Evolutionary conservation across 2,329 filamentous ascomycete species (phyloP).

Genomic region (Sphaerulina musiva): DNA sequence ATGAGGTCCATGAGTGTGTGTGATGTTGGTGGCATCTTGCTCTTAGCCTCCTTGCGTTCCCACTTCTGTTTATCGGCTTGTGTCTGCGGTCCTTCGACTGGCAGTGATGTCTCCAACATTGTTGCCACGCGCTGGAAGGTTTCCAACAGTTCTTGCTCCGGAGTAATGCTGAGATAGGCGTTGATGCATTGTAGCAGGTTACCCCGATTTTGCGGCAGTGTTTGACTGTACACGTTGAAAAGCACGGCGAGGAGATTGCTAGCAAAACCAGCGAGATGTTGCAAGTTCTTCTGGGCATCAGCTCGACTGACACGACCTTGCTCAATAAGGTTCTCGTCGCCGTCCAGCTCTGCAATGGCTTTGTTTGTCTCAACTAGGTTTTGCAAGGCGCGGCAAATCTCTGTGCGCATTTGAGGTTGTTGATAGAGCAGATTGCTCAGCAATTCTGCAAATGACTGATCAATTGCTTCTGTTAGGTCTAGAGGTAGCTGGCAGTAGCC

Average conservation of each 20-base stretch:
- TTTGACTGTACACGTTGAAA: slow-evolving; percentile 99
- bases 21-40: slow-evolving; percentile 80
- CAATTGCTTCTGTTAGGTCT: slow-evolving; percentile 62
- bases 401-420: slow-evolving; percentile 77
- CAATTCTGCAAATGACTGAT: slow-evolving; percentile 83
- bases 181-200: slow-evolving; percentile 93
- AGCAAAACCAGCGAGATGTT: slow-evolving; percentile 71
- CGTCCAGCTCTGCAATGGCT: slow-evolving; percentile 64
- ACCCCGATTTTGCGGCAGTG: slow-evolving; percentile 82
- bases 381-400: slow-evolving; percentile 81
- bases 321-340: slow-evolving; percentile 64
- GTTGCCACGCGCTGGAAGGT: slow-evolving; percentile 83
- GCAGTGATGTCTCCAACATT: slow-evolving; percentile 70
- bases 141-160: slow-evolving; percentile 63
- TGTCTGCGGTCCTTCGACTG: slow-evolving; percentile 54
- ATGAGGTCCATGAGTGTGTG: slow-evolving; percentile 96
- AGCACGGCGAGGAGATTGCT: slow-evolving; percentile 88
- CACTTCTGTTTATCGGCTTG: slow-evolving; percentile 55
- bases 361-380: slow-evolving; percentile 88
- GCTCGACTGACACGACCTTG: slow-evolving; percentile 72
- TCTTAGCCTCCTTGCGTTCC: slow-evolving; percentile 46
- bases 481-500: slow-evolving; percentile 92
- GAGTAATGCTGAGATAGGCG: slow-evolving; percentile 73
- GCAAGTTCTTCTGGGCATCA: slow-evolving; percentile 69
- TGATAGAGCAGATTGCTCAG: slow-evolving; percentile 87